Base-by-base conservation (phyloP, 257 asterid genomes). In the Solanum verrucosum region DNA sequence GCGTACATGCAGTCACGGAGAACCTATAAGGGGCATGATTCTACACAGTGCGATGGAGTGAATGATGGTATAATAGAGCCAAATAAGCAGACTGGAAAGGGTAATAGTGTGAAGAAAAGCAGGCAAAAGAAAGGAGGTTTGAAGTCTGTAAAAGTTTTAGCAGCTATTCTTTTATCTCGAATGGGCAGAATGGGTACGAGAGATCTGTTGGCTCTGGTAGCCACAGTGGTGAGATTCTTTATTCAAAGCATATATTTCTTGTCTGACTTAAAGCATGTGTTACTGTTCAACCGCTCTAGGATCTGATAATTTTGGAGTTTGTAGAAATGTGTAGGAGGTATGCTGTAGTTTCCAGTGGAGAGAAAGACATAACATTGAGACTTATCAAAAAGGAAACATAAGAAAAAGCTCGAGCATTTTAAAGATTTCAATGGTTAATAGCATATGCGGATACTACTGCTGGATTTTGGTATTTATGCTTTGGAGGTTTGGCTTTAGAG, bases 121-220 rank as follows among this genome's bases (percentile, higher is more conserved):
- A 92, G 94, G 93, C 98, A 92, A 91, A 95, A 90, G 91, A 93
- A 93, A 92, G 99, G 98, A 90, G 95, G 94, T 89, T 91, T 96
- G 92, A 92, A 95, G 92, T 95, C 99, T 56, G 96, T 96, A 87
- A 96, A 97, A 91, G 93, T 96, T 90, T 93, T 97, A 93, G 95
- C 95, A 70, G 98, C 98, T 88, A 93, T 97, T 92, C 93, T 97
- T 88, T 89, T 94, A 91, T 95, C 99, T 90, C 96, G 94, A 87
- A 90, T 95, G 94, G 99, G 99, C 83, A 92, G 91, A 88, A 84
- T 91, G 93, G 99, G 98, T 60, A 95, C 97, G 84, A 87, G 94
- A 52, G 90, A 95, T 90, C 91, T 97, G 89, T 91, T 96, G 84
- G 93, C 98, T 31, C 88, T 97, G 94, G 94, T 94, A 91, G 95